These are phyloP conservation scores for Larix sibirica DNA, from an alignment of 83 land plant species.

Conservation along the genomic window DNA sequence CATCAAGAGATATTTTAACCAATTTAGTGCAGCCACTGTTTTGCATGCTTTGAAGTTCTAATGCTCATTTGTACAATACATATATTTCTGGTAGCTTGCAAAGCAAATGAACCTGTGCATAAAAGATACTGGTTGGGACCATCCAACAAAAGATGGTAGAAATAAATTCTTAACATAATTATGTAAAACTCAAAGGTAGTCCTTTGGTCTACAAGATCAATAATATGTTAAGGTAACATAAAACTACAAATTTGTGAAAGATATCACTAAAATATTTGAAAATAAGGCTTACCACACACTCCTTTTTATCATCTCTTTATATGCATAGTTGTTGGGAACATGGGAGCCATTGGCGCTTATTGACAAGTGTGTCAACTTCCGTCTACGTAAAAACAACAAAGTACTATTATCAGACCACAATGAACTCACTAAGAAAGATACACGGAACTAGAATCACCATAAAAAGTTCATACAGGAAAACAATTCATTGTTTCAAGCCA, in stretches of 20 bases:
- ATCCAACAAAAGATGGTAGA: no score
- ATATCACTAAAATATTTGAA: neutral
- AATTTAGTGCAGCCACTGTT: neutral
- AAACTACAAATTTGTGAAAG: neutral
- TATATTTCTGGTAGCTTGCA: neutral
- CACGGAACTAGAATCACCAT: neutral
- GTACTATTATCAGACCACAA: neutral
- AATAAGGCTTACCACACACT: constrained; percentile 70
- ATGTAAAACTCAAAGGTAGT: no score
- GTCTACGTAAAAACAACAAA: constrained; percentile 36
- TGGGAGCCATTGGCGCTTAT: constrained; percentile 91
- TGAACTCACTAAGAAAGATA: constrained; percentile 1
- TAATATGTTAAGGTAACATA: no score
- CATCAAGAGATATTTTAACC: neutral
- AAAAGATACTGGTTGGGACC: neutral
- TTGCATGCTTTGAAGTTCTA: neutral
- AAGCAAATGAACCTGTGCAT: neutral
- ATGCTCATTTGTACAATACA: neutral
- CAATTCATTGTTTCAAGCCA: neutral
- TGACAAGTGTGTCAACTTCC: constrained; percentile 71
- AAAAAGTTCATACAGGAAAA: neutral
- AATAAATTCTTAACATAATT: no score
- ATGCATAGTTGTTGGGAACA: constrained; percentile 60
- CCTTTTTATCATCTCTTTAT: constrained; percentile 70
- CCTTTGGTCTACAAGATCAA: no score